Conservation (phyloP, 2,329 filamentous ascomycete genomes). For the Aspergillus carbonarius region DNA sequence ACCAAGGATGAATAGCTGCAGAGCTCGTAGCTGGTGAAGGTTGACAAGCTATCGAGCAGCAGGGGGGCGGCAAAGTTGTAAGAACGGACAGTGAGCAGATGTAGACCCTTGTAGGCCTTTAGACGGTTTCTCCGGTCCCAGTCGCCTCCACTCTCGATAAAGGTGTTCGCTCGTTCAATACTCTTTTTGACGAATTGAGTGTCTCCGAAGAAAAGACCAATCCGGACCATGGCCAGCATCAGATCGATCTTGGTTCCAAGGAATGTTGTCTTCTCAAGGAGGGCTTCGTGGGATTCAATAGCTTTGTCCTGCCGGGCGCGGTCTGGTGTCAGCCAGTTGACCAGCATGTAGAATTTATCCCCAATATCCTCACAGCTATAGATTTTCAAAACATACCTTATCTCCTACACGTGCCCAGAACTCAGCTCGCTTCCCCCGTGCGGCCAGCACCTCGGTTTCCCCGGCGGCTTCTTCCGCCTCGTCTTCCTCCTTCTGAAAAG, state of each 20-base stretch:
- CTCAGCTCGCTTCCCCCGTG: constrained; percentile 90
- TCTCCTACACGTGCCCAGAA: constrained; percentile 95
- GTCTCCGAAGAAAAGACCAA: constrained; percentile 95
- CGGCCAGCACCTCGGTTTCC: constrained; percentile 90
- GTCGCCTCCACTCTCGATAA: constrained; percentile 94
- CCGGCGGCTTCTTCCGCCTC: constrained; percentile 95
- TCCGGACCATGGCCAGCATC: constrained; percentile 91
- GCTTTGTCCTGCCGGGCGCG: constrained; percentile 74
- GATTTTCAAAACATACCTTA: constrained; percentile 62
- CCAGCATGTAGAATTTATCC: neutral
- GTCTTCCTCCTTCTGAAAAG: constrained; percentile 81
- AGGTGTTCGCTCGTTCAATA: constrained; percentile 80
- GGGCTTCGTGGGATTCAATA: constrained; percentile 83
- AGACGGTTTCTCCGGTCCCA: constrained; percentile 98
- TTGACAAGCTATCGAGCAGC: constrained; percentile 93
- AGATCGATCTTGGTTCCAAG: constrained; percentile 97
- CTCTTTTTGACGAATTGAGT: constrained; percentile 90
- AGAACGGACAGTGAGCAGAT: constrained; percentile 87
- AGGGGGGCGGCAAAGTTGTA: constrained; percentile 87
- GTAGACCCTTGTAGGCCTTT: constrained; percentile 96
- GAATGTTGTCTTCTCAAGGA: constrained; percentile 96
- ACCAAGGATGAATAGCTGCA: constrained; percentile 96
- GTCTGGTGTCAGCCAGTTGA: constrained; percentile 1
- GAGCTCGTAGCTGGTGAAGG: constrained; percentile 97
- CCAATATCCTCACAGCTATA: neutral